Conservation (phyloP, 441 rosid species). For the Hura crepitans region DNA sequence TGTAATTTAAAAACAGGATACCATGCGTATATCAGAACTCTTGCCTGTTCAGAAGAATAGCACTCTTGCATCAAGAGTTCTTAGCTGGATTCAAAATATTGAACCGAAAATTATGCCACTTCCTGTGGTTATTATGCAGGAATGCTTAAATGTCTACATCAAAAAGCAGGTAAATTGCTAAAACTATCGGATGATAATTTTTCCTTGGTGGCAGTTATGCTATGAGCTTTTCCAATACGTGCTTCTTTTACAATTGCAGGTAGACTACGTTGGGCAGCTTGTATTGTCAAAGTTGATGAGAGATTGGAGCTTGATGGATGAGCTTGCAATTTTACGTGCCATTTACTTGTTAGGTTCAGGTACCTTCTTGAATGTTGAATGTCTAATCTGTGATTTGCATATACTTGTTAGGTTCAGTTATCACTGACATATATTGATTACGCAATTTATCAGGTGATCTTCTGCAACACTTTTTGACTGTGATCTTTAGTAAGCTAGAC, state of each 20-base stretch:
- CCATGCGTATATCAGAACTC: constrained; percentile 52
- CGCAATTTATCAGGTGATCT: constrained; percentile 67
- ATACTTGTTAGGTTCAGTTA: too few relatives aligned
- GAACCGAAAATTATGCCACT: constrained; percentile 62
- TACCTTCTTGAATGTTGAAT: constrained; percentile 26
- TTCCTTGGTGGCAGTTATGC: neutral
- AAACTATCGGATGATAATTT: constrained; percentile 13
- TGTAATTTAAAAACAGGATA: constrained; percentile 43
- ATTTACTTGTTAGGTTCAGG: constrained; percentile 97
- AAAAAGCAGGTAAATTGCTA: constrained; percentile 65
- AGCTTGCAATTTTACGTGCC: constrained; percentile 88
- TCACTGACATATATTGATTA: constrained; percentile 22
- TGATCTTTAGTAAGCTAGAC: constrained; percentile 71
- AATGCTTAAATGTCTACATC: constrained; percentile 64
- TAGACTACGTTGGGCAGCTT: constrained; percentile 68
- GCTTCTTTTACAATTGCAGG: constrained; percentile 39
- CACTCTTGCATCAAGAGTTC: constrained; percentile 74
- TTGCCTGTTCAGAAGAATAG: constrained; percentile 88
- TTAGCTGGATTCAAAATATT: constrained; percentile 59
- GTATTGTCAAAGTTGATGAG: constrained; percentile 79
- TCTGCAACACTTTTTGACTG: constrained; percentile 84
- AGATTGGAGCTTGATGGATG: constrained; percentile 93
- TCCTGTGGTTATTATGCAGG: constrained; percentile 81
- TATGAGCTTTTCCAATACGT: neutral
- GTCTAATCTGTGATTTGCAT: constrained; percentile 20